phyloP scores from a whole-genome alignment of 192 early-diverging fungal species.

The Coemansia sp. region DNA sequence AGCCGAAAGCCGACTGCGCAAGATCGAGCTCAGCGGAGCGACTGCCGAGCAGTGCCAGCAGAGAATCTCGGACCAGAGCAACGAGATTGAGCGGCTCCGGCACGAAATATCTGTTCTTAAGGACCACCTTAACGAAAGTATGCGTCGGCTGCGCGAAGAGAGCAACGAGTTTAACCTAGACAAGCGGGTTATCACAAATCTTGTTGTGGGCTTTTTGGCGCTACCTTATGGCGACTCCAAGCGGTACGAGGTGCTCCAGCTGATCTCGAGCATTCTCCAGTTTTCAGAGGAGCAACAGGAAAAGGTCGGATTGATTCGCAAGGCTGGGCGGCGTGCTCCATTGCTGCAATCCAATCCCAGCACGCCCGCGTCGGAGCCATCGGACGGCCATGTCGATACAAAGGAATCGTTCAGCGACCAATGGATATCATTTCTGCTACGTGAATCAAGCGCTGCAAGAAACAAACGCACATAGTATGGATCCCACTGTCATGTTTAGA shows the following conservation, averaged over 20 bases:
- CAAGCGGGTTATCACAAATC: constrained; percentile 85
- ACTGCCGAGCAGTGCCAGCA: constrained; percentile 62
- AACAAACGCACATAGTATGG: constrained; percentile 8
- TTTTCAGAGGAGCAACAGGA: constrained; percentile 88
- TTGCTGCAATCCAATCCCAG: constrained; percentile 45
- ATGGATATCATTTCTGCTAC: constrained; percentile 80
- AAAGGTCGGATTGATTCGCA: constrained; percentile 75
- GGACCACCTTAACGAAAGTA: constrained; percentile 88
- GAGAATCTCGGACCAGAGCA: constrained; percentile 54
- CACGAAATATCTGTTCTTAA: constrained; percentile 72
- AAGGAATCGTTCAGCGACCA: constrained; percentile 77
- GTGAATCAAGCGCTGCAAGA: constrained; percentile 58
- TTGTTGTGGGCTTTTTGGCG: constrained; percentile 85
- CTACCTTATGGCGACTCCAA: constrained; percentile 88
- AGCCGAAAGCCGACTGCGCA: constrained; percentile 28
- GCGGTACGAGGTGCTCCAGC: constrained; percentile 86
- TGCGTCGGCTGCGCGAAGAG: constrained; percentile 81
- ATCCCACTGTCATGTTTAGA: neutral
- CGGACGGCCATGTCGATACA: constrained; percentile 28
- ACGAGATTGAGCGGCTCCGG: constrained; percentile 58
- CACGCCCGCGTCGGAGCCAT: constrained; percentile 54
- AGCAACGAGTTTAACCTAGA: constrained; percentile 80
- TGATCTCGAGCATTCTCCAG: constrained; percentile 88
- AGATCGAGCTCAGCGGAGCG: constrained; percentile 30
- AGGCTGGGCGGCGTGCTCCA: constrained; percentile 55